These are phyloP conservation scores for Tetrapyrgos nigripes DNA, from an alignment of 1,284 basidiomycete genomes.

Conservation along the genomic window DNA sequence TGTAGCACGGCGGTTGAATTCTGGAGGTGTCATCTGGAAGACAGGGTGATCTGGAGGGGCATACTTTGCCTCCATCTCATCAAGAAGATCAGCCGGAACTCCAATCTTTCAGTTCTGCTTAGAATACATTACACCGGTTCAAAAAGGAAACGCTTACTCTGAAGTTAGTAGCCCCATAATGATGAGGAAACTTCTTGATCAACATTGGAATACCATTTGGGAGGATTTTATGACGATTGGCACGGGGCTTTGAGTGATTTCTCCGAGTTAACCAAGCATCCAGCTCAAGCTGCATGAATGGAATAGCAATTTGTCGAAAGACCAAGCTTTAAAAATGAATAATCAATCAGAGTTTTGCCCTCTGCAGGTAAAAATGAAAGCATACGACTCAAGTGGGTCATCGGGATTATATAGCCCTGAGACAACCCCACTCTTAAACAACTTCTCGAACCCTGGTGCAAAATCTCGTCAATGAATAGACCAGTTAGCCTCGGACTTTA, in stretches of 20 bases:
- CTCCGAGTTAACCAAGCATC: slow-evolving; percentile 28
- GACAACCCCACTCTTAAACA: slow-evolving; percentile 36
- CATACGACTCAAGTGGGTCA: slow-evolving; percentile 34
- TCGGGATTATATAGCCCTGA: slow-evolving; percentile 37
- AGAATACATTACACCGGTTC: neutral
- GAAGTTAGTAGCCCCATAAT: slow-evolving; percentile 28
- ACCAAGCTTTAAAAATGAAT: slow-evolving; percentile 30
- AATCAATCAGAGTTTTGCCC: neutral
- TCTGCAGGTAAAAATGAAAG: neutral
- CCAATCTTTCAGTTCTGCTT: slow-evolving; percentile 14
- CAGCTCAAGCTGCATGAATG: slow-evolving; percentile 44
- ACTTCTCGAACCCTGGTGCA: slow-evolving; percentile 40
- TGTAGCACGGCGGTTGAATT: slow-evolving; percentile 19
- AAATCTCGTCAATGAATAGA: slow-evolving; percentile 30
- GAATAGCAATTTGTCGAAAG: slow-evolving; percentile 44
- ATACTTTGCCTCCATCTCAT: slow-evolving; percentile 25
- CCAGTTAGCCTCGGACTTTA: slow-evolving; percentile 45
- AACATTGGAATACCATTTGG: slow-evolving; percentile 38
- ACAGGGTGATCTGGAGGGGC: slow-evolving; percentile 30
- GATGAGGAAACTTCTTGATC: slow-evolving; percentile 26
- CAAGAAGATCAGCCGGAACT: slow-evolving; percentile 21
- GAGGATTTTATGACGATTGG: slow-evolving; percentile 40
- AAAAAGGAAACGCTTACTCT: slow-evolving; percentile 25
- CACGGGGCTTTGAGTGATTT: too few species aligned
- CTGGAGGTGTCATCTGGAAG: slow-evolving; percentile 30